Conservation (phyloP, 495 filamentous ascomycete genomes). For the Penicillium silybi region DNA sequence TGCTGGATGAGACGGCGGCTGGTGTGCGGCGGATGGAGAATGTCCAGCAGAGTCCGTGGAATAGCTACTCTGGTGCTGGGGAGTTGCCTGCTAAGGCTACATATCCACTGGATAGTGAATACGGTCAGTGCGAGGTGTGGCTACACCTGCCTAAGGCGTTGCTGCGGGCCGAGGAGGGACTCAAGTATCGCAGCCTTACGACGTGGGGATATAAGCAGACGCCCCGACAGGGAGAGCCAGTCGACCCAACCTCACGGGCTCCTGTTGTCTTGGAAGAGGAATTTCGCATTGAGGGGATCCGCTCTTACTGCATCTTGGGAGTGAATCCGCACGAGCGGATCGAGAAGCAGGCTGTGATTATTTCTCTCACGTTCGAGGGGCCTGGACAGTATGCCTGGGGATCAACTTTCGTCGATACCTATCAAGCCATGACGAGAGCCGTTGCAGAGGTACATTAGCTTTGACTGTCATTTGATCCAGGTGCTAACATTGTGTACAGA, state of each 20-base stretch:
- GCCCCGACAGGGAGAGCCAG: slow-evolving; percentile 6
- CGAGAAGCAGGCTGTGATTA: slow-evolving; percentile 53
- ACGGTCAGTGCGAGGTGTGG: slow-evolving; percentile 38
- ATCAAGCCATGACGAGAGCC: slow-evolving; percentile 40
- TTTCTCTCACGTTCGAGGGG: slow-evolving; percentile 47
- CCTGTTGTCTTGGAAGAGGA: slow-evolving; percentile 42
- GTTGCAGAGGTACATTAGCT: slow-evolving; percentile 40
- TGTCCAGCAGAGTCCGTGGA: slow-evolving; percentile 26
- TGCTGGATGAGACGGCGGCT: slow-evolving; percentile 42
- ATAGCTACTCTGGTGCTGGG: slow-evolving; percentile 23
- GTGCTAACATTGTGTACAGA: slow-evolving; percentile 19
- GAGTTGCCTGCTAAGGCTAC: neutral
- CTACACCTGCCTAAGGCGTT: slow-evolving; percentile 42
- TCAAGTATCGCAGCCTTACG: slow-evolving; percentile 39
- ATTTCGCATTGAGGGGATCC: slow-evolving; percentile 41
- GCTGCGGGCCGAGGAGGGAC: slow-evolving; percentile 38
- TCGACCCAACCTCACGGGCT: slow-evolving; percentile 19
- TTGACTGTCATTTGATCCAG: neutral
- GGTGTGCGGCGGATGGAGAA: slow-evolving; percentile 40
- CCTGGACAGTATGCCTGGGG: slow-evolving; percentile 38
- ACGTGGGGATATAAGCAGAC: slow-evolving; percentile 35
- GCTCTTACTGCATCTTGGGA: slow-evolving; percentile 50
- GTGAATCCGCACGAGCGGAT: slow-evolving; percentile 56
- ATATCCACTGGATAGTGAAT: slow-evolving; percentile 29
- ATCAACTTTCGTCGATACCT: slow-evolving; percentile 39